These are phyloP conservation scores for Globisporangium ultimum DNA, from an alignment of 352 stramenopile genomes.

Conservation along the genomic window DNA sequence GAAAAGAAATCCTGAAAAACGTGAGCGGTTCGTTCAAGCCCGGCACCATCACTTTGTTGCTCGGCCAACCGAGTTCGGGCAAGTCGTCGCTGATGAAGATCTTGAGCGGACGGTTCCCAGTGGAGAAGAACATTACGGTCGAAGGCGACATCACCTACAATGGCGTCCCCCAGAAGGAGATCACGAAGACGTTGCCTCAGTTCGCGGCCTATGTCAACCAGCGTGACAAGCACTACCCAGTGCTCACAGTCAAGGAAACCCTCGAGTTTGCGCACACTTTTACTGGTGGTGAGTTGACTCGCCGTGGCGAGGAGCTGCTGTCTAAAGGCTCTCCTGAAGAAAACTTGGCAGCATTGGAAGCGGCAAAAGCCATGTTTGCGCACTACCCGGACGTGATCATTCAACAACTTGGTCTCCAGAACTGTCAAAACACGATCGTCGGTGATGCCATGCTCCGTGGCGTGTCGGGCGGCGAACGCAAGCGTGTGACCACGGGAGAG, in stretches of 20 bases:
- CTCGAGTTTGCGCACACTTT: constrained; percentile 56
- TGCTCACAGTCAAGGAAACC: constrained; percentile 3
- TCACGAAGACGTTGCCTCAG: constrained; percentile 19
- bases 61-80: constrained; percentile 29
- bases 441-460: constrained; percentile 33
- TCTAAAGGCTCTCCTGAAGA: constrained; percentile 20
- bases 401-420: not conserved
- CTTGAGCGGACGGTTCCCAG: constrained; percentile 27
- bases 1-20: constrained; percentile 29
- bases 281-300: constrained; percentile 18
- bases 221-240: constrained; percentile 82
- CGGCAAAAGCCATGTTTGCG: constrained; percentile 6
- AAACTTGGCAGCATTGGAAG: constrained; percentile 10
- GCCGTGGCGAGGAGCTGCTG: constrained; percentile 33
- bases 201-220: constrained; percentile 23
- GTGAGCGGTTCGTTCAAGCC: constrained; percentile 7
- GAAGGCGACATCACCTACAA: constrained; percentile 31
- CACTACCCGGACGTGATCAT: constrained; percentile 9
- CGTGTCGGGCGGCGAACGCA: constrained; percentile 46
- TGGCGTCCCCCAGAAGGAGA: constrained; percentile 17
- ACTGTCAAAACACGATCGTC: constrained; percentile 28
- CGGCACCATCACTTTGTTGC: not conserved
- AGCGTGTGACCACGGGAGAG: constrained; percentile 35
- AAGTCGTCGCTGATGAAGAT: constrained; percentile 36
- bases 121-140: constrained; percentile 18